Base-by-base conservation (phyloP, 139 green algal genomes). In the Closterium sp. region DNA sequence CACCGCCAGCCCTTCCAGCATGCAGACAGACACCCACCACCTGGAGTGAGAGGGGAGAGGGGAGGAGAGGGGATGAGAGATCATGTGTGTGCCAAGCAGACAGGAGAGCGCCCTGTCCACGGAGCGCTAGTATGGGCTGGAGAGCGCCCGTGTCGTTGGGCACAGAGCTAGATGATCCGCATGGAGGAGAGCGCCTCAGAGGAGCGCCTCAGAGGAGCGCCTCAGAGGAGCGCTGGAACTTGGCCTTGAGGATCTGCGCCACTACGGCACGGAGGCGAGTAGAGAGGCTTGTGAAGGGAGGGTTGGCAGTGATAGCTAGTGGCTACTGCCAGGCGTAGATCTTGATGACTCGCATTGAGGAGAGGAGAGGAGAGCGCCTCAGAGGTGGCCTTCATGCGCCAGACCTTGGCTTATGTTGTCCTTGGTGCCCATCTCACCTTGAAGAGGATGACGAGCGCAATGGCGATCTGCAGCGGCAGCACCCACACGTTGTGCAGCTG, bases 381-480 rank as follows among this genome's bases (percentile, higher is more conserved):
- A 25, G 84, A 84, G 12, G 90, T 90, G 33, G 90, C 84, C n/a
- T n/a, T n/a, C n/a, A n/a, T n/a, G n/a, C n/a, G n/a, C n/a, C 9
- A 84, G 66, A 83, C 89, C 89, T 7, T 84, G 81, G 10, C 89
- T 83, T 10, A 90, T 84, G 31, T 92, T 92, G 43, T 4, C 28
- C 4, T 7, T n/a, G n/a, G n/a, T n/a, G n/a, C n/a, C n/a, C n/a
- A 3, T 94, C 89, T 33, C 34, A 93, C 91, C 36, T 88, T 23
- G 87, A 93, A 93, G 33, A 94, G 88, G 36, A 94, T 93, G 28
- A 86, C 34, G 3, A 94, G 35, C n/a, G 91, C 91, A 35, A 94
- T 92, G 30, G 10, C 7, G 34, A 94, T 93, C 84, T 94, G 91
- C 4, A 94, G 35, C 2, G 91, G 91, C 12, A 93, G 88, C 12